phyloP scores from a whole-genome alignment of 306 rosid genomes.

The Spatholobus suberectus region DNA sequence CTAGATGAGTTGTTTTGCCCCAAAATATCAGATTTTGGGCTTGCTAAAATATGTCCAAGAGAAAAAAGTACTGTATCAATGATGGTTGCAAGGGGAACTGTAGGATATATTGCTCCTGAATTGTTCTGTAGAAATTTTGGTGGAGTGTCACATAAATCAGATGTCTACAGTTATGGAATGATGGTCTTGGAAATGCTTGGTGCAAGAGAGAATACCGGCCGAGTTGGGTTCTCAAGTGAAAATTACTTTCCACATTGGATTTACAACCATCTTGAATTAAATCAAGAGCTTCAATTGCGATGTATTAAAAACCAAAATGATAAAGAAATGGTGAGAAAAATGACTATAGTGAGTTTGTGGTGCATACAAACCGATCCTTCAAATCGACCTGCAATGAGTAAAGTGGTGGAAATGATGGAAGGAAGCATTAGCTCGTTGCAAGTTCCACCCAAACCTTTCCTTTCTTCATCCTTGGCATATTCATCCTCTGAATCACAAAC shows the following conservation, averaged over 20 bases:
- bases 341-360: conserved; percentile 39
- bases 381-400: conserved; percentile 31
- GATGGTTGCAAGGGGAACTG: conserved; percentile 40
- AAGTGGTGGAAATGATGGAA: conserved; percentile 16
- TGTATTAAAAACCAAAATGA: conserved; percentile 26
- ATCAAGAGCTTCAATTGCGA: conserved; percentile 25
- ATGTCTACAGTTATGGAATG: conserved; percentile 52
- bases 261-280: conserved; percentile 27
- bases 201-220: conserved; percentile 28
- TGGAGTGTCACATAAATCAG: conserved; percentile 15
- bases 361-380: conserved; percentile 22
- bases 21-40: conserved; percentile 48
- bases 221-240: conserved; percentile 23
- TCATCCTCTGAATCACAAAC: neutral
- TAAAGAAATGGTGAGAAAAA: conserved; percentile 31
- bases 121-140: conserved; percentile 18
- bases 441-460: neutral
- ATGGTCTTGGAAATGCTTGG: conserved; percentile 42
- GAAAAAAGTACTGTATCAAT: conserved; percentile 34
- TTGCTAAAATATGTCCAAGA: conserved; percentile 42
- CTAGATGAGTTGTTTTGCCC: conserved; percentile 35
- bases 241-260: conserved; percentile 50
- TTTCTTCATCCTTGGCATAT: neutral
- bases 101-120: conserved; percentile 35
- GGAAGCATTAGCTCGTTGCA: neutral